Evolutionary conservation across 345 rosid species (phyloP).

Genomic region (Leavenworthia alabamica): DNA sequence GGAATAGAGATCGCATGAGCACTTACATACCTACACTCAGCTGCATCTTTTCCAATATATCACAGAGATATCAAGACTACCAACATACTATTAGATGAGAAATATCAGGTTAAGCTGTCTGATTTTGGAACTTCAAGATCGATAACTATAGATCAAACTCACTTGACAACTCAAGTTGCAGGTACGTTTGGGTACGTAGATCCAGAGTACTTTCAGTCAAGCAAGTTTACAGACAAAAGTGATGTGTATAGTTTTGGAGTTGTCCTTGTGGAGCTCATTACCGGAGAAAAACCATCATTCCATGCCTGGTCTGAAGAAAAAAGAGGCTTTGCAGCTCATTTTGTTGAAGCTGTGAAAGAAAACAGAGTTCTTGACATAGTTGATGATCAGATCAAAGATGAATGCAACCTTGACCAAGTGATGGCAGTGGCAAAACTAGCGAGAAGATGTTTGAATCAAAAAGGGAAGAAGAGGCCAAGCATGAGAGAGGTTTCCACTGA

Average conservation of each 20-base stretch:
- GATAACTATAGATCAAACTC: constrained; percentile 21
- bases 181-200: constrained; percentile 44
- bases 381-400: constrained; percentile 20
- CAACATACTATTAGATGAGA: constrained; percentile 22
- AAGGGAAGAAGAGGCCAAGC: constrained; percentile 39
- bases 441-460: constrained; percentile 29
- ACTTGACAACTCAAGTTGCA: constrained; percentile 31
- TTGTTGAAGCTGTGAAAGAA: constrained; percentile 13
- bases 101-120: constrained; percentile 20
- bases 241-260: constrained; percentile 93
- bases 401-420: constrained; percentile 25
- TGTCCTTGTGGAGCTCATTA: constrained; percentile 61
- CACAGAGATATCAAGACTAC: constrained; percentile 32
- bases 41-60: constrained; percentile 24
- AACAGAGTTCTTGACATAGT: constrained; percentile 14
- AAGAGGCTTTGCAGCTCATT: constrained; percentile 24
- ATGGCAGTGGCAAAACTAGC: constrained; percentile 34
- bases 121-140: constrained; percentile 33
- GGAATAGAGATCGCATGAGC: constrained; percentile 20
- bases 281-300: constrained; percentile 22
- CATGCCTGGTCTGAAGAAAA: constrained; percentile 1
- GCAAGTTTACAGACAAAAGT: constrained; percentile 27
- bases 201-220: constrained; percentile 40
- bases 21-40: constrained; percentile 17
- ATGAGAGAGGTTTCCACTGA: constrained; percentile 40